A percentile compares a stretch with the other conserved stretches of the same genome.
These are phyloP conservation scores for Blastobotrys apis DNA, from an alignment of 1,139 yeast species.

Conservation along the genomic window DNA sequence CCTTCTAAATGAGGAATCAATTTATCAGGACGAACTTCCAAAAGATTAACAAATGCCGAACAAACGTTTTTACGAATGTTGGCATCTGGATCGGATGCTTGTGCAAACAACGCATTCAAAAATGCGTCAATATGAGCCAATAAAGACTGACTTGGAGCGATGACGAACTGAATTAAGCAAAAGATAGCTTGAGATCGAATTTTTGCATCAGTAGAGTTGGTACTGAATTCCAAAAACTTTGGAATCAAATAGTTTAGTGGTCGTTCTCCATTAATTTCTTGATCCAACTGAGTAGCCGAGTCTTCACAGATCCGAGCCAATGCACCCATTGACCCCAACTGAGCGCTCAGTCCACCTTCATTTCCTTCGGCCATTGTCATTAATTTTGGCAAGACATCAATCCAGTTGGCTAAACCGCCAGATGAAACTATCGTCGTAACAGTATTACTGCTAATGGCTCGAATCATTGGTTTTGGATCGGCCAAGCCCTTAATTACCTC, in stretches of 20 bases:
- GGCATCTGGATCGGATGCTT: conserved; percentile 52
- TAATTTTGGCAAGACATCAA: conserved; percentile 63
- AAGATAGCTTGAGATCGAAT: conserved; percentile 62
- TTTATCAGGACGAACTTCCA: conserved; percentile 79
- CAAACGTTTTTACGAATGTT: conserved; percentile 73
- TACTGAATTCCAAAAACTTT: conserved; percentile 51
- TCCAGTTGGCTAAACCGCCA: conserved; percentile 74
- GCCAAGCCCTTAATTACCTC: conserved; percentile 65
- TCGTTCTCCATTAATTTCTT: conserved; percentile 57
- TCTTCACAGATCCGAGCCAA: conserved; percentile 88
- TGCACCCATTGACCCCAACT: conserved; percentile 79
- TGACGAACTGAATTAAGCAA: conserved; percentile 74
- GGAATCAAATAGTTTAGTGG: conserved; percentile 69
- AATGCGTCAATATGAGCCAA: conserved; percentile 62
- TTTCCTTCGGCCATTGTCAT: conserved; percentile 51
- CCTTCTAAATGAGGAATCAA: conserved; percentile 78
- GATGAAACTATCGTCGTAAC: conserved; percentile 74
- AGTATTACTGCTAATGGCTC: conserved; percentile 88
- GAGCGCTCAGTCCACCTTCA: conserved; percentile 39
- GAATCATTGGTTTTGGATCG: conserved; percentile 55
- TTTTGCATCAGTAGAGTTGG: conserved; percentile 36
- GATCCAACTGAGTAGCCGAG: conserved; percentile 53
- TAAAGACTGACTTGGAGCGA: conserved; percentile 62
- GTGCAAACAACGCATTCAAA: conserved; percentile 56
- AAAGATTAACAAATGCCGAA: conserved; percentile 64